phyloP scores from a whole-genome alignment of 441 rosid genomes.

The Populus hybrid region DNA sequence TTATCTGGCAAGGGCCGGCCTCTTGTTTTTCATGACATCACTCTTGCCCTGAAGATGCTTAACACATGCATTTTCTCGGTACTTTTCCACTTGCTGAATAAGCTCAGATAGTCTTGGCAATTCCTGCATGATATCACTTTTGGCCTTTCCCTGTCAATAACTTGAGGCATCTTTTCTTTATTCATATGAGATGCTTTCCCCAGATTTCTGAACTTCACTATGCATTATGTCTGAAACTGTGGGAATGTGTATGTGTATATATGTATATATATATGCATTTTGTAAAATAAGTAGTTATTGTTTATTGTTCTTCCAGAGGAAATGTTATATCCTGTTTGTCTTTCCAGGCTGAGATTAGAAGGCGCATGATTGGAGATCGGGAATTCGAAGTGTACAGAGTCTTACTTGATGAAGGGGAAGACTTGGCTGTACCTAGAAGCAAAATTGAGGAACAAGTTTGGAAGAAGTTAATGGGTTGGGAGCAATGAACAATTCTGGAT shows the following conservation, averaged over 20 bases:
- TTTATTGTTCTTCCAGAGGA: neutral
- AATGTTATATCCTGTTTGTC: neutral
- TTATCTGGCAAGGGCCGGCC: constrained; percentile 94
- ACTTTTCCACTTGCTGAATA: constrained; percentile 15
- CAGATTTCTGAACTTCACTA: constrained; percentile 8
- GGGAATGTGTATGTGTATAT: neutral
- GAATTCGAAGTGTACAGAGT: constrained; percentile 94
- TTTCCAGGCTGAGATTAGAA: constrained; percentile 74
- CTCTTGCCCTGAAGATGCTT: constrained; percentile 74
- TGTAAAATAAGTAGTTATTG: neutral
- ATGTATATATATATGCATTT: neutral
- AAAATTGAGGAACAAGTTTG: constrained; percentile 72
- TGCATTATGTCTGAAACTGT: neutral
- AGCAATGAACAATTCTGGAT: constrained; percentile 25
- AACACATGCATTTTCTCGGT: constrained; percentile 77
- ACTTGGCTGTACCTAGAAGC: constrained; percentile 36
- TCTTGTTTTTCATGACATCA: constrained; percentile 80
- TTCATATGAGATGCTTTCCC: neutral
- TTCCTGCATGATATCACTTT: neutral
- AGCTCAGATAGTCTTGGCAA: neutral
- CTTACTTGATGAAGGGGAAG: constrained; percentile 74
- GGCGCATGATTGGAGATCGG: constrained; percentile 64
- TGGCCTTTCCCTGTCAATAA: neutral
- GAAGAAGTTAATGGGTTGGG: constrained; percentile 92
- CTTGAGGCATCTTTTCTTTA: neutral